Base-by-base conservation (phyloP, 1,139 yeast species). In the Arxiozyma telluris region DNA sequence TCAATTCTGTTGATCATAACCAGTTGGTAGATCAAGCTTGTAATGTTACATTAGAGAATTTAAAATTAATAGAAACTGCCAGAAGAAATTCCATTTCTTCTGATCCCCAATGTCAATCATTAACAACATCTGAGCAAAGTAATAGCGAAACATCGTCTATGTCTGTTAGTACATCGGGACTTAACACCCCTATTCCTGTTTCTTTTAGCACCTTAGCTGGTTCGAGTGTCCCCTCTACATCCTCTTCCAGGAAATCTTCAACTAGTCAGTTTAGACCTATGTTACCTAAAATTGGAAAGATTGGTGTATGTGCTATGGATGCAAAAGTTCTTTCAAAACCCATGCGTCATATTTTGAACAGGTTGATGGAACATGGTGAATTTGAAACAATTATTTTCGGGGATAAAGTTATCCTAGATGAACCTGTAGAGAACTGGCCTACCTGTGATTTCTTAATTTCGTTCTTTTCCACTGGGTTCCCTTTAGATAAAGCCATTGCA, bases 251-350 rank as follows among this genome's bases (percentile, higher is more conserved):
- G 50, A 69, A 65, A 51, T 53, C 71, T 0, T 68, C 74, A 0
- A 55, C 62, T 12, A 61, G 68, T 3, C 54, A 53, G 5, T 38
- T 60, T 0, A 71, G 66, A 51, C 80, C 83, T 2, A 76, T 78
- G 57, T 65, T 83, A 51, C 91, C 93, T 2, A 84, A 80, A 60
- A 81, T 90, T 59, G 98, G 98, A 42, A 90, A 89, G 62, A 89
- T 94, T 63, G 99, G 99, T 49, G 96, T 94, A 1, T 94, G 98
- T 74, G 99, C 99, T 9, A 91, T 94, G 98, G 98, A 94, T 70
- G 84, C 93, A 54, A 94, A 94, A 70, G 98, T 91, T 1, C 78
- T 96, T 67, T 87, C 96, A 44, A 94, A 94, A 71, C 98, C 99
- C 1, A 93, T 98, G 68, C 77, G 98, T 58, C 88, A 87, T 58